Base-by-base conservation (phyloP, 768 basidiomycete species). In the Amanita exitialis region DNA sequence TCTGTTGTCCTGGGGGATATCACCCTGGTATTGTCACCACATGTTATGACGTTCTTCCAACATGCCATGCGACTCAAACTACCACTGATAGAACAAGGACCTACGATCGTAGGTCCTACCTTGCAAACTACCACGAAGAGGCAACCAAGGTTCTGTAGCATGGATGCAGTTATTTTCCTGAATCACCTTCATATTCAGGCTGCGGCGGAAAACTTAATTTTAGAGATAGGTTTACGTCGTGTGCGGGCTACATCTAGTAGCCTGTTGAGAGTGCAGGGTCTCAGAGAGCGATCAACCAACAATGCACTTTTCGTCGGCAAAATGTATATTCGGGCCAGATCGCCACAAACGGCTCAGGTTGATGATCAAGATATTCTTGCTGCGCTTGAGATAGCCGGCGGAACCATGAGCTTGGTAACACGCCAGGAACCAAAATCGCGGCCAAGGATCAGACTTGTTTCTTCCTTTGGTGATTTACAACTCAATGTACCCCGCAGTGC, bases 401-500 rank as follows among this genome's bases (percentile, higher is more conserved):
- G 76, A 21, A 75, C 66, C 52, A 37, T 76, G 32, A 82, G 72
- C 57, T 63, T 62, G 21, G 64, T 79, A 6, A 59, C 70, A 35
- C 76, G 74, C 13, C 71, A 70, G 30, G 84, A 85, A 37, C 55
- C 59, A 3, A 53, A 65, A 16, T 61, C 68, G 4, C 71, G 62
- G 46, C 60, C 62, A 3, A 70, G 67, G 15, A 45, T 71, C 20
- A 76, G 76, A 10, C 57, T 77, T 12, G 66, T 74, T 3, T 69
- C 78, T 42, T 65, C 68, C 2, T 57, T 82, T 4, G 68, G 69
- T 9, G 68, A 67, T 20, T 58, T 84, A 21, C 68, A 72, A 25
- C 60, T 86, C 39, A 75, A 74, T 49, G 80, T 92, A 20, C 90
- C 90, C 3, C 83, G 89, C 21, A 92, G 89, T 57, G 89, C 84